phyloP scores from a whole-genome alignment of 345 rosid species.

The Populus pruinosa region DNA sequence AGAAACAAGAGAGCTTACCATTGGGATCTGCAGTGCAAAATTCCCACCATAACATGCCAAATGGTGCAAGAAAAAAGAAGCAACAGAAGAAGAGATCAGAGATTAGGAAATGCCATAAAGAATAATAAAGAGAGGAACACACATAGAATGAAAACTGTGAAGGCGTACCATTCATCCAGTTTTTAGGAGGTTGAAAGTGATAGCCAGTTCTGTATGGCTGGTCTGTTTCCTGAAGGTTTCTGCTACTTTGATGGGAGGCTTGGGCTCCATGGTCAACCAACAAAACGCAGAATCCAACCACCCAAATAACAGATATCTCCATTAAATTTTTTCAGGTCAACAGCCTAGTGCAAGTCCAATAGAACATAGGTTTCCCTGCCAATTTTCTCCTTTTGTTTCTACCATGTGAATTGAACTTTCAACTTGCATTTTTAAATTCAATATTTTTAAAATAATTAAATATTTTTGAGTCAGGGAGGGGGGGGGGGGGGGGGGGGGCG shows the following conservation, averaged over 20 bases:
- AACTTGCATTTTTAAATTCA: too few species aligned
- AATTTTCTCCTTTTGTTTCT: too few species aligned
- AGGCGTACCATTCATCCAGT: slow-evolving; percentile 49
- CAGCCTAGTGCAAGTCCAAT: too few species aligned
- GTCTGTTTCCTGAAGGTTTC: neutral
- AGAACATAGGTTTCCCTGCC: too few species aligned
- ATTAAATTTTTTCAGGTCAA: neutral
- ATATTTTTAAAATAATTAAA: too few species aligned
- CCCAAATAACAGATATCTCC: slow-evolving; percentile 2
- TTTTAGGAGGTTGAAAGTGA: slow-evolving; percentile 50
- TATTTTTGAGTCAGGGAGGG: too few species aligned
- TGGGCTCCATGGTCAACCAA: slow-evolving; percentile 3
- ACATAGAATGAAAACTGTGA: too few species aligned
- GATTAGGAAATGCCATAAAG: too few species aligned
- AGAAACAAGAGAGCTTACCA: slow-evolving; percentile 29
- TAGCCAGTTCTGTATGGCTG: slow-evolving; percentile 38
- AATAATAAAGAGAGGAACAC: too few species aligned
- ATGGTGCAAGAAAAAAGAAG: neutral
- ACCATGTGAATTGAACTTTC: too few species aligned
- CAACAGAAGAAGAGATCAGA: neutral
- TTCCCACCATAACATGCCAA: slow-evolving; percentile 16
- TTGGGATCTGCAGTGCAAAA: slow-evolving; percentile 35
- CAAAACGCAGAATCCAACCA: slow-evolving; percentile 13
- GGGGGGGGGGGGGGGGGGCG: too few species aligned
- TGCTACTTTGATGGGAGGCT: neutral